These are phyloP conservation scores for Nakazawaea sp. DNA, from an alignment of 805 yeast species.

Conservation along the genomic window DNA sequence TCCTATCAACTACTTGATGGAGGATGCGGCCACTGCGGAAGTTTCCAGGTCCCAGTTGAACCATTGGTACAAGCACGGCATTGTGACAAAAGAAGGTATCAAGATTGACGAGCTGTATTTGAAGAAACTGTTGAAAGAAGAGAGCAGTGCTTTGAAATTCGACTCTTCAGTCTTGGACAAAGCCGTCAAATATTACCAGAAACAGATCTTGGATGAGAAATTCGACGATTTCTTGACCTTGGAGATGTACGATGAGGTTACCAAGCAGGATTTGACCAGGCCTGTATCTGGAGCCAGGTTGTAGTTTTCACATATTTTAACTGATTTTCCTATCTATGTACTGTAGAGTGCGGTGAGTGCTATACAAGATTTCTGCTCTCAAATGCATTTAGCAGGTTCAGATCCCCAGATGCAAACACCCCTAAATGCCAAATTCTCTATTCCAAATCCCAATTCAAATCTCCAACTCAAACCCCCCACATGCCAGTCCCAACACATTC, in stretches of 20 bases:
- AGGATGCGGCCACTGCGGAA: slow-evolving; percentile 75
- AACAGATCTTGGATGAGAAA: slow-evolving; percentile 58
- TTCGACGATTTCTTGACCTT: slow-evolving; percentile 65
- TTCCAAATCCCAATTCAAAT: no score
- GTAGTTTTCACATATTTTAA: not conserved
- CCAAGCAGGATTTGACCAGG: slow-evolving; percentile 19
- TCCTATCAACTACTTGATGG: slow-evolving; percentile 71
- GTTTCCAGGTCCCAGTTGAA: slow-evolving; percentile 68
- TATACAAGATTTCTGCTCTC: no score
- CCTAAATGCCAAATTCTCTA: no score
- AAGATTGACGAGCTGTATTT: slow-evolving; percentile 47
- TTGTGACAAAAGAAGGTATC: slow-evolving; percentile 41
- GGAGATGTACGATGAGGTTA: slow-evolving; percentile 51
- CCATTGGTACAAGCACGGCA: slow-evolving; percentile 69
- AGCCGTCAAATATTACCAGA: slow-evolving; percentile 52
- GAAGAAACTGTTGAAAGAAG: slow-evolving; percentile 44
- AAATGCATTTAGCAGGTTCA: no score
- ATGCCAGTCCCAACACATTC: no score
- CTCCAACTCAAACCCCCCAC: no score
- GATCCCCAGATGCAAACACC: no score
- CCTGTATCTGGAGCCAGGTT: slow-evolving; percentile 6
- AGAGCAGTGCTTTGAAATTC: slow-evolving; percentile 41
- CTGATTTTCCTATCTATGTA: not conserved
- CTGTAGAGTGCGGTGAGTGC: no score
- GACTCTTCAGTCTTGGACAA: slow-evolving; percentile 38